Evolutionary conservation across 129 eudicot genomes (phyloP).

Genomic region (Lonicera japonica): DNA sequence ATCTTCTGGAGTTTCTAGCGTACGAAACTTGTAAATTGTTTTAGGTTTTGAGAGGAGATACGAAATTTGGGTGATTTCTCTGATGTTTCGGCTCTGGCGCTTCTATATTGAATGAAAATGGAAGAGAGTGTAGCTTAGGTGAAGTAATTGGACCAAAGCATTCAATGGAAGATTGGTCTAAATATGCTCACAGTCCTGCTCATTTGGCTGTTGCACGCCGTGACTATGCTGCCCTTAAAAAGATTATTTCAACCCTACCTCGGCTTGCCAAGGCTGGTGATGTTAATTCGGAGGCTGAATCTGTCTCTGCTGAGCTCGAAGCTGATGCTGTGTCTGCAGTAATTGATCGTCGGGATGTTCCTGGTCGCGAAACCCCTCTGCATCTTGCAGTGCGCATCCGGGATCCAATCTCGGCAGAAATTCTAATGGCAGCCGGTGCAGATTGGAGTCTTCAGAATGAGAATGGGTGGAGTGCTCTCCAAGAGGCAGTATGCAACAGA

Average conservation of each 20-base stretch:
- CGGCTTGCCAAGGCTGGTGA: conserved; percentile 75
- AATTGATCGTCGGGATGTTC: conserved; percentile 84
- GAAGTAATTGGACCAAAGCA: conserved; percentile 1
- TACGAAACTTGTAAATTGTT: not conserved
- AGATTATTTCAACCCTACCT: conserved; percentile 47
- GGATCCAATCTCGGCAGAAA: conserved; percentile 69
- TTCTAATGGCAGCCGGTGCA: conserved; percentile 93
- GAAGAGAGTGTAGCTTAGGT: conserved; percentile 7
- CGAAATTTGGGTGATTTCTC: conserved; percentile 18
- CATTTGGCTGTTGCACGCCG: conserved; percentile 66
- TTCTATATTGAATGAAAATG: not conserved
- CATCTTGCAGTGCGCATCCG: conserved; percentile 82
- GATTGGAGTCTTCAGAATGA: conserved; percentile 98
- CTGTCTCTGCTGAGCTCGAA: conserved; percentile 63
- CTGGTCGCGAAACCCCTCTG: conserved; percentile 81
- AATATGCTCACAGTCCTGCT: conserved; percentile 72
- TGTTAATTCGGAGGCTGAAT: conserved; percentile 61
- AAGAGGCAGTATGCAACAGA: conserved; percentile 86
- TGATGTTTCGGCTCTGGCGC: not conserved
- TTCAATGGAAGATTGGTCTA: conserved; percentile 73
- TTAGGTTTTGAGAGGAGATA: not conserved
- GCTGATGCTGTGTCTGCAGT: conserved; percentile 74
- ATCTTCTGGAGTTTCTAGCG: not conserved
- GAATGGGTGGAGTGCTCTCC: conserved; percentile 97
- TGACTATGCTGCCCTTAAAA: conserved; percentile 52